phyloP scores from a whole-genome alignment of 257 asterid genomes.

The Solanum appendiculatum region DNA sequence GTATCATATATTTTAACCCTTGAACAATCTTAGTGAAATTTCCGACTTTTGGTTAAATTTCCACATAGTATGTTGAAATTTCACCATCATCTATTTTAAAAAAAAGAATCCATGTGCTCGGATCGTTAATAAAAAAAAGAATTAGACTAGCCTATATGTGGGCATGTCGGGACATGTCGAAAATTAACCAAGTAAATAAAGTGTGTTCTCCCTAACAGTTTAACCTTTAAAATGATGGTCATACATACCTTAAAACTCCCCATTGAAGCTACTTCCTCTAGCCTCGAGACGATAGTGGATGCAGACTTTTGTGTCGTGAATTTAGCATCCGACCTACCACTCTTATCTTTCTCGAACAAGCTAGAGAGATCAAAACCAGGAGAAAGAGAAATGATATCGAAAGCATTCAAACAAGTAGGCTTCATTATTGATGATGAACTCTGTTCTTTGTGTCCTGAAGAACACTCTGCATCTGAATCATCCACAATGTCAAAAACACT shows the following conservation, averaged over 20 bases:
- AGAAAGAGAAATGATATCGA: not conserved
- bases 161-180: too few relatives aligned
- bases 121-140: too few relatives aligned
- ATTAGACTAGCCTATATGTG: too few relatives aligned
- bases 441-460: not conserved
- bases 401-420: slow-evolving; percentile 6
- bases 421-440: not conserved
- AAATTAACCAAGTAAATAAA: too few relatives aligned
- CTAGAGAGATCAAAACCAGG: slow-evolving; percentile 2
- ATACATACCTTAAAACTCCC: not conserved
- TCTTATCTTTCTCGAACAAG: not conserved
- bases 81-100: not conserved
- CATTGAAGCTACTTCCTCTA: not conserved
- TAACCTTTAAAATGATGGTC: too few relatives aligned
- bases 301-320: not conserved
- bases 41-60: not conserved
- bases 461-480: not conserved
- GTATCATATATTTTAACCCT: too few relatives aligned
- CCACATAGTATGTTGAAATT: not conserved
- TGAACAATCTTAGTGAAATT: too few relatives aligned
- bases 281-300: not conserved
- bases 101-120: too few relatives aligned
- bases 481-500: not conserved
- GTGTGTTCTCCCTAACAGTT: too few relatives aligned
- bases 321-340: not conserved